phyloP scores from a whole-genome alignment of 805 yeast genomes.

The Cephaloascus fragrans region DNA sequence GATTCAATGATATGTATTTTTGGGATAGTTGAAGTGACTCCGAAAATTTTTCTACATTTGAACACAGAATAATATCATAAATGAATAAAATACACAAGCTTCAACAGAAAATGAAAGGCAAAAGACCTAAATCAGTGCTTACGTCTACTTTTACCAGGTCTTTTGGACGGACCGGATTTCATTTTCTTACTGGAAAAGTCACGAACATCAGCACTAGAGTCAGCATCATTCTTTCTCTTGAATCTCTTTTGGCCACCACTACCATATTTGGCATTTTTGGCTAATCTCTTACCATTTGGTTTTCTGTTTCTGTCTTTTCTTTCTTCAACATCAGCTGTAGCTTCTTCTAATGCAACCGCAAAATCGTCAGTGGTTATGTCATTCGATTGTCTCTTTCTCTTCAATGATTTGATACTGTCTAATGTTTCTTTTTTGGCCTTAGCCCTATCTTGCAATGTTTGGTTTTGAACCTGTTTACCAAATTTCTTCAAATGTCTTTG shows the following conservation, averaged over 20 bases:
- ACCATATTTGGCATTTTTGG: slow-evolving; percentile 69
- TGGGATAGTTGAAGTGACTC: too few relatives aligned
- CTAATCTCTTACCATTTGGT: slow-evolving; percentile 56
- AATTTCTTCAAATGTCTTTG: slow-evolving; percentile 94
- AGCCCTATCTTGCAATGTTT: slow-evolving; percentile 87
- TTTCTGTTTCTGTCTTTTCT: slow-evolving; percentile 18
- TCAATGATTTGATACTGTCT: slow-evolving; percentile 83
- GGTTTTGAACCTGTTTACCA: slow-evolving; percentile 94
- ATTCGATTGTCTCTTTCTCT: slow-evolving; percentile 74
- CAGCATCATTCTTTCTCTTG: slow-evolving; percentile 63
- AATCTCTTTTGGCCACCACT: slow-evolving; percentile 71
- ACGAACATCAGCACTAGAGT: slow-evolving; percentile 58
- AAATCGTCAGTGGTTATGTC: slow-evolving; percentile 70
- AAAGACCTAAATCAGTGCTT: too few relatives aligned
- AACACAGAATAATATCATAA: too few relatives aligned
- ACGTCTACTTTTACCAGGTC: background rate
- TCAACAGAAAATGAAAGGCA: background rate
- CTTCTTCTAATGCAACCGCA: slow-evolving; percentile 89
- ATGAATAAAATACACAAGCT: too few relatives aligned
- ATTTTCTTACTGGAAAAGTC: slow-evolving; percentile 45
- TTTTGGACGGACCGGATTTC: slow-evolving; percentile 15
- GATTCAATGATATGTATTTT: too few relatives aligned
- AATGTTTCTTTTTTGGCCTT: slow-evolving; percentile 85
- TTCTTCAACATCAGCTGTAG: slow-evolving; percentile 51
- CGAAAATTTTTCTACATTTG: too few relatives aligned